These are phyloP conservation scores for Phytophthora idaei DNA, from an alignment of 352 stramenopile genomes.

Conservation along the genomic window DNA sequence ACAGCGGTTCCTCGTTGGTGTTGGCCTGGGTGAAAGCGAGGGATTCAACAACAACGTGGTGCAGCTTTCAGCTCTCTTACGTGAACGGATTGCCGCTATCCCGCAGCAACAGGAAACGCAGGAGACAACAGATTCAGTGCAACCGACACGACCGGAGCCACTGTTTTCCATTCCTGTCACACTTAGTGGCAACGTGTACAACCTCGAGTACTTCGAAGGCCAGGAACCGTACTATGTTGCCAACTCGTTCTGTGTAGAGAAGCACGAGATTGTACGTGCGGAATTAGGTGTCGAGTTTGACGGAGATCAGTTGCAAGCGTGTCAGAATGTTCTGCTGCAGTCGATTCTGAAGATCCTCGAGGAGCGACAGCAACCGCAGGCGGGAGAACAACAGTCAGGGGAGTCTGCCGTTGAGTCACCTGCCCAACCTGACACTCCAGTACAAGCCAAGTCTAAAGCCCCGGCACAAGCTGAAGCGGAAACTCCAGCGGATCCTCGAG, in stretches of 20 bases:
- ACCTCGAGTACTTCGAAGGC: conserved; percentile 71
- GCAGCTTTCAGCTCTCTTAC: conserved; percentile 50
- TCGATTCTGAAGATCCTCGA: conserved; percentile 43
- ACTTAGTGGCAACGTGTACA: conserved; percentile 54
- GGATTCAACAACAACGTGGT: conserved; percentile 49
- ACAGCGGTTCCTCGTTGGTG: conserved; percentile 59
- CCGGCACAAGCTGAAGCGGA: conserved; percentile 11
- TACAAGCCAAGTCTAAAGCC: conserved; percentile 13
- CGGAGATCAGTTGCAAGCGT: conserved; percentile 63
- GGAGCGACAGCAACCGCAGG: conserved; percentile 27
- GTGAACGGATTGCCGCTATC: conserved; percentile 32
- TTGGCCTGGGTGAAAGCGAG: conserved; percentile 53
- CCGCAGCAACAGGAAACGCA: conserved; percentile 21
- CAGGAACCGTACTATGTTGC: conserved; percentile 61
- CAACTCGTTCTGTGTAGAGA: conserved; percentile 77
- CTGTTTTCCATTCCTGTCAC: conserved; percentile 68
- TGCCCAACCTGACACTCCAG: conserved; percentile 10
- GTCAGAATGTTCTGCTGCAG: conserved; percentile 57
- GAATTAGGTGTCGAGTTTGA: conserved; percentile 64
- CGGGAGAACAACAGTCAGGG: conserved; percentile 25
- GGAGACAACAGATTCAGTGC: conserved; percentile 1
- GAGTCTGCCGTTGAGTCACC: conserved; percentile 8
- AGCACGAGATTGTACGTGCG: conserved; percentile 58
- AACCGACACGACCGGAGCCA: conserved; percentile 32
- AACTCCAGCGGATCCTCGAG: conserved; percentile 20